phyloP scores from a whole-genome alignment of 176 grass and related monocot species.

The Phoenix roebelenii region DNA sequence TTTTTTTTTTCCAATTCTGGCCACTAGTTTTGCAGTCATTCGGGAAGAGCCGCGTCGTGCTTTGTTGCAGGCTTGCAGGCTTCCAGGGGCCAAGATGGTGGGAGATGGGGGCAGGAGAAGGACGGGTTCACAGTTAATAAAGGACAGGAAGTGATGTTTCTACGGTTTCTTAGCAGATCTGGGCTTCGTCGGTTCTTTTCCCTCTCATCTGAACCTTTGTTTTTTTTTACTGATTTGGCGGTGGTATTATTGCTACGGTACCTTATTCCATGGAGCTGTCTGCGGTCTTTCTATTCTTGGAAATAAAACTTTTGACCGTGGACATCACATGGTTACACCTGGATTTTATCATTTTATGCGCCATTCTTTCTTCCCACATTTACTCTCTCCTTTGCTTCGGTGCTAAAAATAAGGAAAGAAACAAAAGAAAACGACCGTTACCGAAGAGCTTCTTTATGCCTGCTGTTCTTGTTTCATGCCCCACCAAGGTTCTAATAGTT shows the following conservation, averaged over 20 bases:
- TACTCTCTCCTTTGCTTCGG: too few species aligned
- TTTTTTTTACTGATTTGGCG: background rate
- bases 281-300: background rate
- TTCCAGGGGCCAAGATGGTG: too few species aligned
- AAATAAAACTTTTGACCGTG: too few species aligned
- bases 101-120: too few species aligned
- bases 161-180: background rate
- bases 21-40: too few species aligned
- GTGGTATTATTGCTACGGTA: background rate
- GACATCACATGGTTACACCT: background rate
- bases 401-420: too few species aligned
- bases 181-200: background rate
- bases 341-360: too few species aligned
- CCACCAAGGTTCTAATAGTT: background rate
- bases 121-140: background rate
- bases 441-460: background rate
- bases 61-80: too few species aligned
- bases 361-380: background rate
- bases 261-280: slow-evolving; percentile 3
- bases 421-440: too few species aligned
- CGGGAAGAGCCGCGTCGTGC: too few species aligned
- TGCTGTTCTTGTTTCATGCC: background rate
- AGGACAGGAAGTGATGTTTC: background rate
- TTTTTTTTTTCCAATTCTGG: too few species aligned
- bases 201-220: background rate